Evolutionary conservation across 2,329 filamentous ascomycete species (phyloP).

Genomic region (Arthroderma sp.): DNA sequence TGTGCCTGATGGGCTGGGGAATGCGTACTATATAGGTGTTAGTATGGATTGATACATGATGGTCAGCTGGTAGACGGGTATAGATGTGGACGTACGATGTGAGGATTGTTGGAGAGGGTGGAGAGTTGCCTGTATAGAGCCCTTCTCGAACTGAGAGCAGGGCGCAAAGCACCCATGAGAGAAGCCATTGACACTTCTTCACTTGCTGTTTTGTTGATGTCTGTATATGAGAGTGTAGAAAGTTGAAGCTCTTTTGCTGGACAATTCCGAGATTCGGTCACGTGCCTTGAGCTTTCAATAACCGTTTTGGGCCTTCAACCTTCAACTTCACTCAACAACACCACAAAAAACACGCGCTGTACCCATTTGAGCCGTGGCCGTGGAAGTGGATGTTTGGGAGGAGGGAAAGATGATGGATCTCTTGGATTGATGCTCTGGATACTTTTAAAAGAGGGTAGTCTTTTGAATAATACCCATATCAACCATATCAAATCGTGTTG

Average conservation of each 20-base stretch:
- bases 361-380: background rate
- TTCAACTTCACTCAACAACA: background rate
- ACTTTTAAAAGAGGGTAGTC: background rate
- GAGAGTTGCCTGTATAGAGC: constrained; percentile 1
- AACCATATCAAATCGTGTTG: background rate
- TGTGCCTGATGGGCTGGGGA: constrained; percentile 30
- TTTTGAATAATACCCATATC: background rate
- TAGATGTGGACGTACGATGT: constrained; percentile 9
- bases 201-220: background rate
- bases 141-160: background rate
- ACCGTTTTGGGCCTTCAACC: background rate
- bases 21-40: constrained; percentile 16
- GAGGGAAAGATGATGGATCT: background rate
- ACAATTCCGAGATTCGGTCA: background rate
- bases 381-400: background rate
- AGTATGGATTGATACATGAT: background rate
- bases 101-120: constrained; percentile 11
- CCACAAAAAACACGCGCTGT: background rate
- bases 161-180: background rate
- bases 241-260: background rate
- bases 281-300: background rate
- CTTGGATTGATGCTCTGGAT: background rate
- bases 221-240: background rate
- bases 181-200: background rate
- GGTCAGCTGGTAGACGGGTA: background rate